phyloP scores from a whole-genome alignment of 1,284 basidiomycete genomes.

The Athelia psychrophila region DNA sequence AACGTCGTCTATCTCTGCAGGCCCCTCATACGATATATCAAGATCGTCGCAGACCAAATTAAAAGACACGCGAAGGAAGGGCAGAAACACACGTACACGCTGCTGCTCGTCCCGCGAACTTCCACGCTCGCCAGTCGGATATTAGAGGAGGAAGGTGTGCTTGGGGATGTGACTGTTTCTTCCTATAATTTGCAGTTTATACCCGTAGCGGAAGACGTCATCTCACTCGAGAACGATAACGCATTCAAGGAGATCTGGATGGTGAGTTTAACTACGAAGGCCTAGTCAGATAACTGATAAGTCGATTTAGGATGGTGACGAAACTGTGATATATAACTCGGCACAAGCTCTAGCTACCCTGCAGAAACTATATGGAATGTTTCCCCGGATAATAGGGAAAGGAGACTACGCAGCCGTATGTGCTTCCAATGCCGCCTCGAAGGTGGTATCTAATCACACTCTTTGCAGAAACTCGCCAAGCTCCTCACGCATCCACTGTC shows the following conservation, averaged over 20 bases:
- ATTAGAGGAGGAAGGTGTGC: conserved; percentile 88
- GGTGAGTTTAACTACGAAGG: conserved; percentile 41
- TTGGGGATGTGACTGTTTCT: conserved; percentile 84
- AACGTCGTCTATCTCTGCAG: conserved; percentile 95
- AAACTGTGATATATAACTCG: conserved; percentile 87
- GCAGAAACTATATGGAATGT: conserved; percentile 85
- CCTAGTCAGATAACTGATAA: neutral
- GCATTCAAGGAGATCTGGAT: conserved; percentile 86
- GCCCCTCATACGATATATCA: conserved; percentile 83
- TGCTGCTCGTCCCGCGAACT: conserved; percentile 85
- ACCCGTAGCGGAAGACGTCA: conserved; percentile 86
- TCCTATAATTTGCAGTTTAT: conserved; percentile 94
- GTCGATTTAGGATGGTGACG: conserved; percentile 80
- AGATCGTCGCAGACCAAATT: conserved; percentile 95
- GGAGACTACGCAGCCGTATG: conserved; percentile 86
- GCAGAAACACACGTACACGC: conserved; percentile 81
- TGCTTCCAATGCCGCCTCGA: conserved; percentile 8
- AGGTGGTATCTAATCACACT: neutral
- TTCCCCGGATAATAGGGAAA: conserved; percentile 92
- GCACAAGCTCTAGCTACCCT: conserved; percentile 84
- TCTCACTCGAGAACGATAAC: conserved; percentile 84
- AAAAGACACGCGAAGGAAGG: conserved; percentile 68
- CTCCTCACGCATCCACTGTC: conserved; percentile 66
- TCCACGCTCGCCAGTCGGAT: conserved; percentile 85
- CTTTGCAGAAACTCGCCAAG: conserved; percentile 66